A percentile compares a stretch with the other conserved stretches of the same genome.
Evolutionary conservation across 441 rosid species (phyloP).

Genomic region (Erodium texanum): DNA sequence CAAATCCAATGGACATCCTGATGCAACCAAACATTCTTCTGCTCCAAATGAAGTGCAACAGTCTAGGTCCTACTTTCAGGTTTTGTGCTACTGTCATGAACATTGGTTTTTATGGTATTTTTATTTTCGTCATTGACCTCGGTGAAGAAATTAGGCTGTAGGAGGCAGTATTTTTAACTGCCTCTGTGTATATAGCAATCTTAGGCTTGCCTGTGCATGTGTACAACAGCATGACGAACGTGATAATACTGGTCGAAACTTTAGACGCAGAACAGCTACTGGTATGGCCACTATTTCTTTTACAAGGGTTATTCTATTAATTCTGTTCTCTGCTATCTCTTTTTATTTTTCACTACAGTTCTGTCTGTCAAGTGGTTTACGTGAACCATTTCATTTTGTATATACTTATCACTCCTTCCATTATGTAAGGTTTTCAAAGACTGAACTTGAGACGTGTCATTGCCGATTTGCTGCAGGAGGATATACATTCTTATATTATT

Average conservation of each 20-base stretch:
- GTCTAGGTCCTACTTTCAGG: conserved; percentile 62
- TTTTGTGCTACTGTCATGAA: conserved; percentile 16
- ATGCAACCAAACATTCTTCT: conserved; percentile 31
- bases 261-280: conserved; percentile 33
- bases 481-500: no score
- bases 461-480: no score
- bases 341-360: no score
- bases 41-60: conserved; percentile 39
- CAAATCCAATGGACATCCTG: conserved; percentile 22
- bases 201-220: conserved; percentile 81
- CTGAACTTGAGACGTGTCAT: no score
- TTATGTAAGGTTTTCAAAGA: no score
- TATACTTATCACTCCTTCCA: no score
- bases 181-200: conserved; percentile 51
- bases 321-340: no score
- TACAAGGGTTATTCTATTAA: background rate
- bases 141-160: background rate
- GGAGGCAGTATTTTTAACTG: conserved; percentile 35
- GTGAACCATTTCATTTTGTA: no score
- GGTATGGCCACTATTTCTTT: conserved; percentile 36
- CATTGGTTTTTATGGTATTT: conserved; percentile 9
- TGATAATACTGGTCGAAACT: conserved; percentile 47
- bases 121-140: background rate
- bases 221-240: conserved; percentile 85
- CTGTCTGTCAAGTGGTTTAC: no score